Conservation (phyloP, 352 stramenopile genomes). For the Globisporangium barbulae region DNA sequence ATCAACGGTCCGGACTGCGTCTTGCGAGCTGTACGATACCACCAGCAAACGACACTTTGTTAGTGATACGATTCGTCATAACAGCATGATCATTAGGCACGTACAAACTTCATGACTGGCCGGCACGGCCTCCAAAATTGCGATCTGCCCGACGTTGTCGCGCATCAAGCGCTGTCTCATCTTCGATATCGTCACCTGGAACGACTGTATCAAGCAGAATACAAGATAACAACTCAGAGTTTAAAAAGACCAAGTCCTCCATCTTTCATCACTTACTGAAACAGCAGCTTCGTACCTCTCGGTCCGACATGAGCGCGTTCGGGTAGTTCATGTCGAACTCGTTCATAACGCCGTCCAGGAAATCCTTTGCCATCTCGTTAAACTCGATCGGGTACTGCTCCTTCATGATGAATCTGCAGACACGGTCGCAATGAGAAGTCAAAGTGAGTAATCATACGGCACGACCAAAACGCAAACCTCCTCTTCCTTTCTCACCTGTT, state of each 20-base stretch:
- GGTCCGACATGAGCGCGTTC: conserved; percentile 48
- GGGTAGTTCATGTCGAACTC: conserved; percentile 81
- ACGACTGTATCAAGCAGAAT: conserved; percentile 22
- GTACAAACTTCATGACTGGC: conserved; percentile 65
- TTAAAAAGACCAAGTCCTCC: not conserved
- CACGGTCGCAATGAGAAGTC: not conserved
- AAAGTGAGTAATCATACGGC: not conserved
- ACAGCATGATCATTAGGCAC: not conserved
- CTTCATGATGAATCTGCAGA: conserved; percentile 76
- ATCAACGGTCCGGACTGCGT: conserved; percentile 70
- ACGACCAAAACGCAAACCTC: not conserved
- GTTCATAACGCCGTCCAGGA: conserved; percentile 59
- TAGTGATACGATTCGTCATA: not conserved
- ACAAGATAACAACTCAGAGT: not conserved
- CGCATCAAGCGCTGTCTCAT: conserved; percentile 91
- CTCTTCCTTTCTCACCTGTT: conserved; percentile 56
- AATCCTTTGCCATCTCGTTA: conserved; percentile 91
- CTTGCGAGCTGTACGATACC: conserved; percentile 29
- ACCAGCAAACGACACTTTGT: not conserved
- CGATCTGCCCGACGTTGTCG: conserved; percentile 98
- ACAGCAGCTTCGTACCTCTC: conserved; percentile 32
- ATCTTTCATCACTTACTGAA: no score
- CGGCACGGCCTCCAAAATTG: conserved; percentile 94
- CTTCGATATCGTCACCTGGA: conserved; percentile 39
- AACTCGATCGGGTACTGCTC: conserved; percentile 96